Evolutionary conservation across 2,329 filamentous ascomycete genomes (phyloP).

Genomic region (Fusarium pilosicola): DNA sequence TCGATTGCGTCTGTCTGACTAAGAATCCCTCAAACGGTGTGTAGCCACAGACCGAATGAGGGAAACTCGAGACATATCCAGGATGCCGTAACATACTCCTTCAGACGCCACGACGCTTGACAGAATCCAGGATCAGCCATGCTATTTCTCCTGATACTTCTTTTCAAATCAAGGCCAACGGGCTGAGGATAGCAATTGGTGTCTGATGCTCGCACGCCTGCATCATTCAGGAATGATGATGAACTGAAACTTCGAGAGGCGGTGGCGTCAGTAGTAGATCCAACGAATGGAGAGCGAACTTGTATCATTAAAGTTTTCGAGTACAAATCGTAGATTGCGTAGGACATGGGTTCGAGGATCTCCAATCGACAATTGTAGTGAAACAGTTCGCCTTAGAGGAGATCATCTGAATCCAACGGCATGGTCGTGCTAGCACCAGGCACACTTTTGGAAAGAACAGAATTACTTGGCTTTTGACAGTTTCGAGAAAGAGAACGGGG

Average conservation of each 20-base stretch:
- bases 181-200: background rate
- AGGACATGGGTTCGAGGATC: constrained; percentile 9
- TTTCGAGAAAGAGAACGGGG: constrained; percentile 10
- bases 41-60: background rate
- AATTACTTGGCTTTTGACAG: constrained; percentile 7
- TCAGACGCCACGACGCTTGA: background rate
- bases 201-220: background rate
- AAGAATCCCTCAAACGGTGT: background rate
- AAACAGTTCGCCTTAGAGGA: background rate
- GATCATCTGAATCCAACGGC: background rate
- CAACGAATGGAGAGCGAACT: background rate
- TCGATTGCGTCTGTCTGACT: background rate
- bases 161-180: background rate
- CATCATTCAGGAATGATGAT: background rate
- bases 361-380: background rate
- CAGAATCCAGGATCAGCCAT: background rate
- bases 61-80: background rate
- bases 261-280: background rate
- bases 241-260: background rate
- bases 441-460: background rate
- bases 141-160: background rate
- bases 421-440: background rate
- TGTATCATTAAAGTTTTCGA: background rate
- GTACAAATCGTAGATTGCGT: background rate
- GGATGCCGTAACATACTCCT: background rate